These are phyloP conservation scores for Trichosporon faecale DNA, from an alignment of 1,284 basidiomycete species.

Conservation along the genomic window DNA sequence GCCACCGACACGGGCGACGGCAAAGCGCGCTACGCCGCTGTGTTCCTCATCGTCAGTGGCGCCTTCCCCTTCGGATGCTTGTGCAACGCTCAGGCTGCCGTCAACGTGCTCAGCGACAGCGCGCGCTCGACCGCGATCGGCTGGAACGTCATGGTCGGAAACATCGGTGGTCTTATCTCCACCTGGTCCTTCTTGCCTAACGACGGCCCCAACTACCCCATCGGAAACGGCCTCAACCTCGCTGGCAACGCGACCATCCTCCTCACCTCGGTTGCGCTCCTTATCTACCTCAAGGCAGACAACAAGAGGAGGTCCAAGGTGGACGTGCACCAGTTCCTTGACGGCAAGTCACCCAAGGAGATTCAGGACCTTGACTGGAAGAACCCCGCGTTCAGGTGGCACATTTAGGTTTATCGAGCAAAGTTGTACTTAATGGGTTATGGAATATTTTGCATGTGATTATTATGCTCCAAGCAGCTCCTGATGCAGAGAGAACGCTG, in stretches of 20 bases:
- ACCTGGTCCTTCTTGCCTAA: conserved; percentile 30
- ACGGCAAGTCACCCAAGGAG: conserved; percentile 8
- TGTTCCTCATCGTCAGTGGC: conserved; percentile 20
- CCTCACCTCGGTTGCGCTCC: conserved; percentile 16
- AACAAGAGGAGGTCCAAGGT: conserved; percentile 19
- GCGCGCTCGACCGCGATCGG: conserved; percentile 20
- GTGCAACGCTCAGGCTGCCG: conserved; percentile 17
- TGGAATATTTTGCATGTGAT: background rate
- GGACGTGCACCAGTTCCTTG: conserved; percentile 14
- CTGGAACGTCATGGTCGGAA: conserved; percentile 26
- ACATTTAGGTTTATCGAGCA: conserved; percentile 14
- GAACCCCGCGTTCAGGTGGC: conserved; percentile 24
- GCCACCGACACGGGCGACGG: conserved; percentile 18
- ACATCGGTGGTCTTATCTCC: conserved; percentile 29
- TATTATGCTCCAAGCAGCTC: background rate
- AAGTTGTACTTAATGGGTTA: background rate
- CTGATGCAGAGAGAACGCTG: background rate
- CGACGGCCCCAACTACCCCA: conserved; percentile 22
- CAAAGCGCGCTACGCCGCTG: conserved; percentile 18
- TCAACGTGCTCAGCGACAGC: conserved; percentile 16
- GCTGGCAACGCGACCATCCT: conserved; percentile 17
- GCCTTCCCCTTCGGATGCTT: conserved; percentile 21
- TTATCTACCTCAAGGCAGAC: conserved; percentile 17
- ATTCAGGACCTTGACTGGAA: conserved; percentile 27
- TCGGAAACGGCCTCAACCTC: conserved; percentile 26